A percentile compares a stretch with the other conserved stretches of the same genome.
Evolutionary conservation across 495 filamentous ascomycete species (phyloP).

Genomic region (Hyphodiscus hymeniophilus): DNA sequence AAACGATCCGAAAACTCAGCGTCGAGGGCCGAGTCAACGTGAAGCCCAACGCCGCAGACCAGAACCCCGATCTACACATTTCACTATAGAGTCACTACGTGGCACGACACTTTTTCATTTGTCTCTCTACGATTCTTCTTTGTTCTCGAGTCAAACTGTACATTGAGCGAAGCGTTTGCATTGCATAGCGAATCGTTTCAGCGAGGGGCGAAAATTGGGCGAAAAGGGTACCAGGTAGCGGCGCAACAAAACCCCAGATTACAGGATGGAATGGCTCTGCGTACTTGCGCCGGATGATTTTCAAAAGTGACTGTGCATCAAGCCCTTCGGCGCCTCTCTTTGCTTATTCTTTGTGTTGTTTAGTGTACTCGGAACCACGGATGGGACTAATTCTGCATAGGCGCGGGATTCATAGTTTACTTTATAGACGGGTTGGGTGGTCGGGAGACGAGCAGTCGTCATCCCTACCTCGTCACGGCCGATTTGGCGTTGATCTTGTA

Average conservation of each 20-base stretch:
- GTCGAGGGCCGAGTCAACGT: slow-evolving; percentile 42
- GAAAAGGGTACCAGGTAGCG: background rate
- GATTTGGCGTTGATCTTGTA: background rate
- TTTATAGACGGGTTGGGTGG: no score
- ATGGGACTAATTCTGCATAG: no score
- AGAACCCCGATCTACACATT: slow-evolving; percentile 20
- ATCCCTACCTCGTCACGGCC: background rate
- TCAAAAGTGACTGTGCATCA: background rate
- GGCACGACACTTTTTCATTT: background rate
- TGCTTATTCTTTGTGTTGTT: no score
- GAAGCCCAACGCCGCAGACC: slow-evolving; percentile 32
- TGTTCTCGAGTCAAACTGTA: background rate
- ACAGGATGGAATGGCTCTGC: slow-evolving; percentile 1
- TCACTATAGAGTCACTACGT: background rate
- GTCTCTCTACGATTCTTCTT: background rate
- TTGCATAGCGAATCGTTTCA: background rate
- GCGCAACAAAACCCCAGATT: background rate
- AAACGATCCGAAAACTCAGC: slow-evolving; percentile 46
- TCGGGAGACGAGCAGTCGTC: no score
- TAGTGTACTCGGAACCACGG: no score
- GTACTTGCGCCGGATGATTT: background rate
- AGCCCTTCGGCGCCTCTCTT: background rate
- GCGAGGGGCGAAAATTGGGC: background rate
- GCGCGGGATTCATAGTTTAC: no score
- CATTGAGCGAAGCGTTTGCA: background rate